Conservation (phyloP, 2,329 filamentous ascomycete species). For the Mycosphaerelloides madeirae region DNA sequence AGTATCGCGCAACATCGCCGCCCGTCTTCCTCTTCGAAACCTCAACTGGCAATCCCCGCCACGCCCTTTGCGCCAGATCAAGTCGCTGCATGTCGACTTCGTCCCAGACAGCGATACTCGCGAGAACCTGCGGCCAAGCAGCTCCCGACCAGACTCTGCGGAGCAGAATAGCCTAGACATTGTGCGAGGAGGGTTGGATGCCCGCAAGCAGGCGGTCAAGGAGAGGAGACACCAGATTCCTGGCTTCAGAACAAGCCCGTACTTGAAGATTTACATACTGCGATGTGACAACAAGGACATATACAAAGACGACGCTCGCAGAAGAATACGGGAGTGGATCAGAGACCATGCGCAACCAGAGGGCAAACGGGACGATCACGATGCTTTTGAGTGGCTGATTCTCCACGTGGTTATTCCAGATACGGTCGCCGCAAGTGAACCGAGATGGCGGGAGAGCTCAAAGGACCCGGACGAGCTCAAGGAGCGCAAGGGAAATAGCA, state of each 20-base stretch:
- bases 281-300: slow-evolving; percentile 93
- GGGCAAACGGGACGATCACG: slow-evolving; percentile 81
- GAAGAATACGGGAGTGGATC: slow-evolving; percentile 85
- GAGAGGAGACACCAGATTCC: slow-evolving; percentile 88
- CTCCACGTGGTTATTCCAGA: slow-evolving; percentile 89
- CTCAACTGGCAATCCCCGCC: slow-evolving; percentile 96
- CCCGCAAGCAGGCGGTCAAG: slow-evolving; percentile 33
- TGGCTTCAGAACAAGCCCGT: slow-evolving; percentile 84
- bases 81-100: slow-evolving; percentile 85
- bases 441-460: slow-evolving; percentile 53
- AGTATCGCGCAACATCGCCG: slow-evolving; percentile 69
- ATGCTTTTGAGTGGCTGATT: slow-evolving; percentile 94
- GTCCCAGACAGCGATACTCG: slow-evolving; percentile 47
- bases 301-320: slow-evolving; percentile 76
- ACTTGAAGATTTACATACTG: slow-evolving; percentile 83
- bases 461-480: slow-evolving; percentile 51
- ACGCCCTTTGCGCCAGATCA: slow-evolving; percentile 86
- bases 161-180: slow-evolving; percentile 41
- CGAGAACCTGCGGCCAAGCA: slow-evolving; percentile 18
- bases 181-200: slow-evolving; percentile 31
- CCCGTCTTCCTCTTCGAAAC: slow-evolving; percentile 79
- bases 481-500: slow-evolving; percentile 63
- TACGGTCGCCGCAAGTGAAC: slow-evolving; percentile 72
- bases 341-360: slow-evolving; percentile 65
- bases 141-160: slow-evolving; percentile 18